Conservation (phyloP, 768 basidiomycete genomes). For the Leccinum truebloodii region DNA sequence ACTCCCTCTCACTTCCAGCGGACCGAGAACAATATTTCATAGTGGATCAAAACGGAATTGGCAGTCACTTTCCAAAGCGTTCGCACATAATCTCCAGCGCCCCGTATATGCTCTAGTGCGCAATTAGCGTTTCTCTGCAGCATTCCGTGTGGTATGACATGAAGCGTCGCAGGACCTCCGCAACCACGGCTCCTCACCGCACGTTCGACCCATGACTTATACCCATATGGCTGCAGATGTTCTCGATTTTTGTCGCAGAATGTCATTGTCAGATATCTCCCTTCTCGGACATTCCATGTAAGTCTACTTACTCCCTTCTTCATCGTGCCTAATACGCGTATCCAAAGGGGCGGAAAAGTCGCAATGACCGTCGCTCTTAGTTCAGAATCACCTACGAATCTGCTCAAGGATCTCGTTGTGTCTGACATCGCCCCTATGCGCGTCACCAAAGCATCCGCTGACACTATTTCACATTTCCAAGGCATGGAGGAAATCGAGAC, state of each 20-base stretch:
- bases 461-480: slow-evolving; percentile 65
- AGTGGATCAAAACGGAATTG: slow-evolving; percentile 93
- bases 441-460: slow-evolving; percentile 51
- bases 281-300: slow-evolving; percentile 92
- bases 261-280: slow-evolving; percentile 59
- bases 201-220: slow-evolving; percentile 73
- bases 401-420: slow-evolving; percentile 62
- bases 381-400: slow-evolving; percentile 39
- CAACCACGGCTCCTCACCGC: slow-evolving; percentile 88
- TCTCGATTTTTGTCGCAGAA: slow-evolving; percentile 58
- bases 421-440: slow-evolving; percentile 81
- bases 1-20: background rate
- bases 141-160: background rate
- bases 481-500: slow-evolving; percentile 76
- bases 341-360: slow-evolving; percentile 78
- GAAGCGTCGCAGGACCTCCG: slow-evolving; percentile 63
- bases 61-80: slow-evolving; percentile 75
- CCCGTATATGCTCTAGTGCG: slow-evolving; percentile 75
- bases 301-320: slow-evolving; percentile 26
- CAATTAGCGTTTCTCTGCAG: background rate
- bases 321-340: slow-evolving; percentile 4
- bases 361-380: slow-evolving; percentile 69
- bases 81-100: slow-evolving; percentile 60
- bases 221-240: slow-evolving; percentile 79
- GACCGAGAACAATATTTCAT: slow-evolving; percentile 4